These are phyloP conservation scores for Cordyceps militaris DNA, from an alignment of 2,329 filamentous ascomycete genomes.

Conservation along the genomic window DNA sequence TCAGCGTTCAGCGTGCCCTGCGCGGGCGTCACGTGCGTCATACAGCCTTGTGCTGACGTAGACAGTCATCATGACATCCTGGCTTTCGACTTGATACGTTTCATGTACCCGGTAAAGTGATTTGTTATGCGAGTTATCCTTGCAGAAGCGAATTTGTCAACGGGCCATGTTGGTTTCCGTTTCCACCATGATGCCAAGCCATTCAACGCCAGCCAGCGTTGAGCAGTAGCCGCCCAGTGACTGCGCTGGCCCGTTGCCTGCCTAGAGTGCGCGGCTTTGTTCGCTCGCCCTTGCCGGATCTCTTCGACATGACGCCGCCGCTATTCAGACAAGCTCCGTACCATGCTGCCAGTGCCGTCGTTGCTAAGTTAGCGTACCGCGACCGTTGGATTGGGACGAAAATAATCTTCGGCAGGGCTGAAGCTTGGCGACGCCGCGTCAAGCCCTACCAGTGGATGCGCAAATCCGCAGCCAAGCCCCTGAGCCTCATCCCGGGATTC, in stretches of 20 bases:
- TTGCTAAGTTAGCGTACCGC: no score
- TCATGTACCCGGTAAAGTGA: not conserved
- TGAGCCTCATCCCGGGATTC: not conserved
- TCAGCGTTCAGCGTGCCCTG: not conserved
- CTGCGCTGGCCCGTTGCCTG: no score
- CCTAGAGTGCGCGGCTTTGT: no score
- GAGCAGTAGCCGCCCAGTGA: no score
- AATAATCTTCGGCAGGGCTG: not conserved
- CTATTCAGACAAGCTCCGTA: no score
- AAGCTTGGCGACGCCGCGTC: not conserved
- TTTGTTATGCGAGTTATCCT: not conserved
- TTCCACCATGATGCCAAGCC: not conserved
- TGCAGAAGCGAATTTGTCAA: no score
- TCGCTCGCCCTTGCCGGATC: no score
- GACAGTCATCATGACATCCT: not conserved
- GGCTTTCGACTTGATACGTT: not conserved
- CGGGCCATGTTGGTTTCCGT: not conserved
- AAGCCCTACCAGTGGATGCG: constrained; percentile 1
- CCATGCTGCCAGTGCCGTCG: not conserved
- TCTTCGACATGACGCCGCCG: no score
- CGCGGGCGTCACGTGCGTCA: not conserved
- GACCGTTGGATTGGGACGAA: not conserved
- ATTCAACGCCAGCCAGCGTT: not conserved
- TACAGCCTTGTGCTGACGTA: constrained; percentile 1
- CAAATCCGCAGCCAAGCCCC: not conserved